A percentile compares a stretch with the other conserved stretches of the same genome.
phyloP scores from a whole-genome alignment of 2,329 filamentous ascomycete genomes.

The Colletotrichum sp. region DNA sequence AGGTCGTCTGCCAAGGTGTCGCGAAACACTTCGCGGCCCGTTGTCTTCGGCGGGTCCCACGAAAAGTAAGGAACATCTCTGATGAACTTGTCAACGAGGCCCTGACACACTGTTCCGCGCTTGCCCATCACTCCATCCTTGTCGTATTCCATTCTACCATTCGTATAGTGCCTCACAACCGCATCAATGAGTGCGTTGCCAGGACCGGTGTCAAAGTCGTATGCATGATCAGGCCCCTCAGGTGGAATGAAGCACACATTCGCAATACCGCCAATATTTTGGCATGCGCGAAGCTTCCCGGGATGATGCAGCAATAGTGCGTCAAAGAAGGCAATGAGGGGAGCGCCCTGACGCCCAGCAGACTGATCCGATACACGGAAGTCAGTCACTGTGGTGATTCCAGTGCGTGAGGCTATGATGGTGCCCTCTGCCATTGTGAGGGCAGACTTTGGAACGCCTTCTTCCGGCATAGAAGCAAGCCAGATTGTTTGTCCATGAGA shows the following conservation, averaged over 20 bases:
- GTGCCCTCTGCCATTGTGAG: constrained; percentile 63
- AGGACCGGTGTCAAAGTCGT: constrained; percentile 61
- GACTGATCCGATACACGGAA: constrained; percentile 63
- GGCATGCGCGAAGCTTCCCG: constrained; percentile 60
- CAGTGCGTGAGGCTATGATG: constrained; percentile 58
- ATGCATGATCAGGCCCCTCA: constrained; percentile 41
- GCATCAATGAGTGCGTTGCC: constrained; percentile 64
- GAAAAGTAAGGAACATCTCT: not conserved
- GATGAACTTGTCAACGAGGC: not conserved
- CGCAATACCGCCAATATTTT: constrained; percentile 66
- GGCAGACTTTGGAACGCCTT: constrained; percentile 48
- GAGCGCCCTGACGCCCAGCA: constrained; percentile 58
- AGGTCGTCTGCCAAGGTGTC: not conserved
- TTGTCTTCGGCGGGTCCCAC: not conserved
- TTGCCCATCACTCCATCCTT: not conserved
- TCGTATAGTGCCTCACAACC: constrained; percentile 43
- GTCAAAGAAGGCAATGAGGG: constrained; percentile 63
- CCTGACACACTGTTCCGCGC: not conserved
- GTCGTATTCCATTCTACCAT: not conserved
- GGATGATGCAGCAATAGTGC: constrained; percentile 60
- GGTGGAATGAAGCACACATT: constrained; percentile 66
- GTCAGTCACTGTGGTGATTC: constrained; percentile 63
- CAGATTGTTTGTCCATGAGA: constrained; percentile 66
- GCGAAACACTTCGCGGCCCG: not conserved
- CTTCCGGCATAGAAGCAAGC: constrained; percentile 57